Evolutionary conservation across 1,284 basidiomycete genomes (phyloP).

Genomic region (Sphagnurus paluster): DNA sequence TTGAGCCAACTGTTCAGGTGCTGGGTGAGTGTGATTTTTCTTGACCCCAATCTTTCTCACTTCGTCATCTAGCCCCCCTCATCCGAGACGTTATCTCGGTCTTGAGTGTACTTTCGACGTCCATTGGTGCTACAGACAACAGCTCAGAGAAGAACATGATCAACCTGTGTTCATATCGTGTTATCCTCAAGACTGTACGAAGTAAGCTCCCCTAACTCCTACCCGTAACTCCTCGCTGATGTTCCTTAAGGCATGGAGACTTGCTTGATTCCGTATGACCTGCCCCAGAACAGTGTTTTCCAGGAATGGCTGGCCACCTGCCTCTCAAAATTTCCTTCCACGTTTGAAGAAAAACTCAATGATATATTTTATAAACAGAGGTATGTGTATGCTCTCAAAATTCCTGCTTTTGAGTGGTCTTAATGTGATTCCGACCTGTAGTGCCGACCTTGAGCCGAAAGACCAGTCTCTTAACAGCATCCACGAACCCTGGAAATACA

Average conservation of each 20-base stretch:
- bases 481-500: slow-evolving; percentile 18
- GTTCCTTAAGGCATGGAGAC: slow-evolving; percentile 24
- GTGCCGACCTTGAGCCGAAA: slow-evolving; percentile 9
- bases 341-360: slow-evolving; percentile 11
- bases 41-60: neutral
- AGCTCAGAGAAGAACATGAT: slow-evolving; percentile 19
- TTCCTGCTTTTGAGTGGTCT: neutral
- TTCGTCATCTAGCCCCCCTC: slow-evolving; percentile 20
- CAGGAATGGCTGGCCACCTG: slow-evolving; percentile 16
- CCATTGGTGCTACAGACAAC: slow-evolving; percentile 12
- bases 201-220: slow-evolving; percentile 14
- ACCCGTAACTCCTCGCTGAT: neutral
- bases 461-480: slow-evolving; percentile 12
- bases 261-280: slow-evolving; percentile 25
- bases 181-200: slow-evolving; percentile 24
- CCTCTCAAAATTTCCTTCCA: slow-evolving; percentile 15
- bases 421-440: neutral
- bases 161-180: slow-evolving; percentile 24
- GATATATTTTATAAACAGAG: slow-evolving; percentile 18
- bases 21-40: slow-evolving; percentile 19
- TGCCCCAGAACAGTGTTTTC: slow-evolving; percentile 17
- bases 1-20: slow-evolving; percentile 35
- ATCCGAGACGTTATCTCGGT: slow-evolving; percentile 26
- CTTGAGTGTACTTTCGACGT: slow-evolving; percentile 19
- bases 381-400: slow-evolving; percentile 3